phyloP scores from a whole-genome alignment of 2,329 filamentous ascomycete species.

The Didymellaceae sp. region DNA sequence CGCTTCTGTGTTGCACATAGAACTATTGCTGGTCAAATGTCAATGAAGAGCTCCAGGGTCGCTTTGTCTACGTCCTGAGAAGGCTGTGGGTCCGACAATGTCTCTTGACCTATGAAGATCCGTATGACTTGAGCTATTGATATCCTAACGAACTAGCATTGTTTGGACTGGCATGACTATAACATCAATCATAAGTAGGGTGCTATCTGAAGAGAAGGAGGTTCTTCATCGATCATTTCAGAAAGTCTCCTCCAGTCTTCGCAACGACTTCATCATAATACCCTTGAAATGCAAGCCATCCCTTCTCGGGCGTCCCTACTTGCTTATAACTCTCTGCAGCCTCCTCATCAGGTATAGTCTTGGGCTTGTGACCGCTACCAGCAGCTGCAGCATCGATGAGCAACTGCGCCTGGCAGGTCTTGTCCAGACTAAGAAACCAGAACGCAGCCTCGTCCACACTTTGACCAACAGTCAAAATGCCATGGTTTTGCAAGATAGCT shows the following conservation, averaged over 20 bases:
- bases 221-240: constrained; percentile 44
- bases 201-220: too few species aligned
- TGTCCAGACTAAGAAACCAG: constrained; percentile 55
- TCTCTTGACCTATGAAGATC: too few species aligned
- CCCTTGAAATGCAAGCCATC: constrained; percentile 60
- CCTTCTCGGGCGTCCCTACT: constrained; percentile 58
- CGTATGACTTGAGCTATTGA: too few species aligned
- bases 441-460: constrained; percentile 55
- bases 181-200: too few species aligned
- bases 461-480: constrained; percentile 47
- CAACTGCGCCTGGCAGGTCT: constrained; percentile 55
- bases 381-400: constrained; percentile 51
- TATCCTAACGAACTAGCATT: too few species aligned
- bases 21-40: too few species aligned
- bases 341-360: constrained; percentile 51
- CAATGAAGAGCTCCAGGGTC: too few species aligned
- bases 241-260: constrained; percentile 58
- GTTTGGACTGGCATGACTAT: too few species aligned
- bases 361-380: constrained; percentile 50
- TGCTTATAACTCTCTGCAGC: constrained; percentile 50
- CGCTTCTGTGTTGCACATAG: too few species aligned
- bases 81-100: too few species aligned
- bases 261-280: constrained; percentile 62
- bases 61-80: too few species aligned
- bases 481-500: constrained; percentile 50